Percentiles rank a stretch among this genome's conserved stretches.
Conservation (phyloP, 805 yeast species). For the Diddensiella santjacobensis region DNA sequence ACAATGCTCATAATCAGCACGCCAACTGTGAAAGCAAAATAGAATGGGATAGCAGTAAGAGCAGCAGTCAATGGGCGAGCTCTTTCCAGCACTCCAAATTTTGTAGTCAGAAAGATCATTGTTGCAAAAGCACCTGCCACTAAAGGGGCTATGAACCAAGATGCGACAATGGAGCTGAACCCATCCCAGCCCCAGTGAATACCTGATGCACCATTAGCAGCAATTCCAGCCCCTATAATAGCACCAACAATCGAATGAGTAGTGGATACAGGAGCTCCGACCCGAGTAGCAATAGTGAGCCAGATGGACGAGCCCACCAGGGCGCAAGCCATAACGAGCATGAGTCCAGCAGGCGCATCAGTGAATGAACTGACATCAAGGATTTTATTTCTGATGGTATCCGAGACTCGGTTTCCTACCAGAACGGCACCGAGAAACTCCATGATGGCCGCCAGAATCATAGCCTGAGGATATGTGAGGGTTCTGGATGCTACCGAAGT, state of each 20-base stretch:
- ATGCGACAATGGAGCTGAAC: constrained; percentile 66
- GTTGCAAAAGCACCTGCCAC: constrained; percentile 64
- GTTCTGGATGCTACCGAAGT: constrained; percentile 71
- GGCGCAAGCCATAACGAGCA: constrained; percentile 75
- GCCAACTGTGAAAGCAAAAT: constrained; percentile 57
- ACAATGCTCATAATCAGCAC: constrained; percentile 72
- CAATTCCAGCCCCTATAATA: constrained; percentile 69
- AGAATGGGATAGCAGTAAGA: constrained; percentile 52
- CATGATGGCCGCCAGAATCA: constrained; percentile 64
- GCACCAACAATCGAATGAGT: constrained; percentile 79
- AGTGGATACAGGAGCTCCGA: constrained; percentile 78
- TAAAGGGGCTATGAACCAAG: constrained; percentile 76
- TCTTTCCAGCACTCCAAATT: constrained; percentile 58
- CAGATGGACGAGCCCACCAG: constrained; percentile 68
- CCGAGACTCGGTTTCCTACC: constrained; percentile 71
- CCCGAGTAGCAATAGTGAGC: constrained; percentile 61
- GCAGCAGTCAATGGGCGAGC: constrained; percentile 54
- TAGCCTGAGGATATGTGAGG: constrained; percentile 69
- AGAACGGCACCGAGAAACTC: constrained; percentile 73
- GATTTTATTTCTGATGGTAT: constrained; percentile 64
- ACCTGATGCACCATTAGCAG: constrained; percentile 59
- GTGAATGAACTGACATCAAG: constrained; percentile 48
- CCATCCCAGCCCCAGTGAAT: constrained; percentile 73
- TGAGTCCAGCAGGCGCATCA: constrained; percentile 61
- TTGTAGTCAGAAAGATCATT: constrained; percentile 54